phyloP scores from a whole-genome alignment of 768 basidiomycete genomes.

The Boletus subparvulus region DNA sequence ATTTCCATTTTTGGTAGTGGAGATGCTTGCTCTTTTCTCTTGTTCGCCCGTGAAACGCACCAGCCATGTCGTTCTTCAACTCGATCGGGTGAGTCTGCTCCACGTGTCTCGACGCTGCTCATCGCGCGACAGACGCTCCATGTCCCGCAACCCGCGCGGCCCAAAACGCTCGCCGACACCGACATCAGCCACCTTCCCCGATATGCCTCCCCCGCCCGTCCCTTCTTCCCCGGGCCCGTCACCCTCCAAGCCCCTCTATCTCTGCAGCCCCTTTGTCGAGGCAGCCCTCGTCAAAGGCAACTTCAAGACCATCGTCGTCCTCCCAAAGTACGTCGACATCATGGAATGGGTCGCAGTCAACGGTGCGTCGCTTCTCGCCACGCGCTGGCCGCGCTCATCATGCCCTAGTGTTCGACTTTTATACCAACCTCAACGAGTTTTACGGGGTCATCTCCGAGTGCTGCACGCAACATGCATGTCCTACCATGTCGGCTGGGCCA shows the following conservation, averaged over 20 bases:
- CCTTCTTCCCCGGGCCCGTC: slow-evolving; percentile 38
- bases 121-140: slow-evolving; percentile 57
- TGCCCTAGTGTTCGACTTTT: slow-evolving; percentile 88
- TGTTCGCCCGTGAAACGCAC: neutral
- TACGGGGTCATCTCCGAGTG: slow-evolving; percentile 92
- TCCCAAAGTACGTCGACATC: slow-evolving; percentile 92
- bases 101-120: slow-evolving; percentile 1
- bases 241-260: slow-evolving; percentile 68
- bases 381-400: no score
- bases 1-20: slow-evolving; percentile 1
- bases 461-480: slow-evolving; percentile 88
- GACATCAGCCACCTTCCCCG: slow-evolving; percentile 59
- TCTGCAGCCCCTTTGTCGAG: slow-evolving; percentile 93
- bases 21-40: slow-evolving; percentile 1
- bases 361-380: slow-evolving; percentile 51
- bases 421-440: slow-evolving; percentile 95
- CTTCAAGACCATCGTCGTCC: slow-evolving; percentile 96
- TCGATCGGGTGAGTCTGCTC: slow-evolving; percentile 61
- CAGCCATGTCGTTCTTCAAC: slow-evolving; percentile 78
- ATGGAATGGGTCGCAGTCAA: slow-evolving; percentile 98
- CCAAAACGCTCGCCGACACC: slow-evolving; percentile 76
- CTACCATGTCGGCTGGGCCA: slow-evolving; percentile 87
- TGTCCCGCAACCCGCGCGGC: slow-evolving; percentile 66
- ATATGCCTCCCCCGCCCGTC: slow-evolving; percentile 42
- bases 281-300: slow-evolving; percentile 96